phyloP scores from a whole-genome alignment of 1,139 yeast genomes.

The Magnusiomyces tetraspermus region DNA sequence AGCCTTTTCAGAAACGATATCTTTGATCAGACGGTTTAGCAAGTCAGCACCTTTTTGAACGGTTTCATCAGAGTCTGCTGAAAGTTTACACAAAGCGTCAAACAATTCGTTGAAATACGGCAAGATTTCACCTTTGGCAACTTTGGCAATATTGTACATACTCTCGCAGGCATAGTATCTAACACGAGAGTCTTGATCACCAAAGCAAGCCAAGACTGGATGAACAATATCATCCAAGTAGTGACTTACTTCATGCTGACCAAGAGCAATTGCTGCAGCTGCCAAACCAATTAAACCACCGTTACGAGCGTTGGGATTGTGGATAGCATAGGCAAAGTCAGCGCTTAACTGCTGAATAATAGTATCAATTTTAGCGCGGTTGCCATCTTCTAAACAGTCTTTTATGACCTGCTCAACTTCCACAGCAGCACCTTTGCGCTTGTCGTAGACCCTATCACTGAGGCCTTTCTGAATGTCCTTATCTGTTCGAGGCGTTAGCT shows the following conservation, averaged over 20 bases:
- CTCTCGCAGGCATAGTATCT: conserved; percentile 97
- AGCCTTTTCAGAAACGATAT: conserved; percentile 92
- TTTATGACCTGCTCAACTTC: conserved; percentile 78
- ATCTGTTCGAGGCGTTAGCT: conserved; percentile 34
- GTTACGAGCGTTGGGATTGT: conserved; percentile 64
- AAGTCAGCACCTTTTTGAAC: conserved; percentile 96
- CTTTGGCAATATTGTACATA: conserved; percentile 90
- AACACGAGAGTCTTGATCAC: conserved; percentile 93
- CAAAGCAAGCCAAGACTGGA: conserved; percentile 91
- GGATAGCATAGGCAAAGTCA: conserved; percentile 68
- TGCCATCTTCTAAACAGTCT: conserved; percentile 57
- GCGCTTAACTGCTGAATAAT: conserved; percentile 60
- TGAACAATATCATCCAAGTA: conserved; percentile 81
- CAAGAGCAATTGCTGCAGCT: conserved; percentile 69
- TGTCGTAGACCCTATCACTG: conserved; percentile 84
- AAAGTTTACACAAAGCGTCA: conserved; percentile 78
- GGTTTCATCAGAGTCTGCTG: conserved; percentile 85
- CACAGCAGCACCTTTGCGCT: conserved; percentile 87
- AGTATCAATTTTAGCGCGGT: conserved; percentile 54
- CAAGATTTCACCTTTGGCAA: conserved; percentile 89
- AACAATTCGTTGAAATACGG: conserved; percentile 89
- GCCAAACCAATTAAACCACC: conserved; percentile 74
- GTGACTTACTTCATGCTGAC: conserved; percentile 56
- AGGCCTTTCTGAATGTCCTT: conserved; percentile 72
- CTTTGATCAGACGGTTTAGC: conserved; percentile 81